Base-by-base conservation (phyloP, 208 protist genomes). In the Blastocrithidia nonstop region DNA sequence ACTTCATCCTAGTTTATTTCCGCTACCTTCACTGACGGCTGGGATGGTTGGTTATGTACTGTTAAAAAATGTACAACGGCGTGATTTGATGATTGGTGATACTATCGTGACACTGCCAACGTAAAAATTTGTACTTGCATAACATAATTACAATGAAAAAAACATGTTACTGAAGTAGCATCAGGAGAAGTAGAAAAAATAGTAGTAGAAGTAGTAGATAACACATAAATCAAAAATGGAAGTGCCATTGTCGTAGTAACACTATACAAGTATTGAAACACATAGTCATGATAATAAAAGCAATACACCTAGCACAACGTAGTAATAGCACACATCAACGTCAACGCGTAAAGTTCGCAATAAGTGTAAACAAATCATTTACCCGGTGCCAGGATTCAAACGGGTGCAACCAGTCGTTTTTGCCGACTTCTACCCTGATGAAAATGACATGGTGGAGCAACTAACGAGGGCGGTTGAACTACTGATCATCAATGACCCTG, bases 1-100 rank as follows among this genome's bases (percentile, higher is more conserved):
- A 22, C 73, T 98, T 40, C 75, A 94, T 56, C 96, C 95, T 13
- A 82, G 92, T 28, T 74, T 87, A 21, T 54, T 76, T 28, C 72
- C 84, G 5, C 88, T 76, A 0, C 55, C 55, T n/a, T 72, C 67
- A 9, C 68, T 95, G 8, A 80, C 69, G 4, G 52, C 86, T 0
- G 96, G 96, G 2, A 96, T 98, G 78, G 95, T 98, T 1, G 96
- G 96, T 21, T 98, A 96, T 53, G 52, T 97, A 9, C 72, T 94
- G 27, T 60, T 84, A 28, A 68, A 73, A 8, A 92, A 93, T 19
- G 63, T 90, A 29, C 57, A 35, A 0, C 66, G 76, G 27, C 60
- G 64, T n/a, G 93, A 97, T 16, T 89, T 95, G 23, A 67, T 63
- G 13, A 81, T 98, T 4, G 96, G 96, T 35, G 96, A 98, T 48